Evolutionary conservation across 106 monocot species (phyloP).

Genomic region (Hemerocallis citrina): DNA sequence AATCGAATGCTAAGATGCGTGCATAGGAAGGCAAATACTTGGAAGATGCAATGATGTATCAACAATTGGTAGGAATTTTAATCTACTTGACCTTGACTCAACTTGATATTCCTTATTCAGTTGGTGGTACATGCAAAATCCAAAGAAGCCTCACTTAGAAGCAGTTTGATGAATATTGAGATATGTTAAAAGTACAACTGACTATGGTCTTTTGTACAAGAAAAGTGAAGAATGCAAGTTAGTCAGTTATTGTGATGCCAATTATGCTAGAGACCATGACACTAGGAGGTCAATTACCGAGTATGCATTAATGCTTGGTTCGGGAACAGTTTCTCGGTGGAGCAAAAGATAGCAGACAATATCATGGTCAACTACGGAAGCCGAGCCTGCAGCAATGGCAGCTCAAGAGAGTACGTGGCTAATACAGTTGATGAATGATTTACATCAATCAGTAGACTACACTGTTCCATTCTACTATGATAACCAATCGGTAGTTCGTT

Average conservation of each 20-base stretch:
- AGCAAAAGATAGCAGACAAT: not conserved
- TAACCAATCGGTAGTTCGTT: too few species aligned
- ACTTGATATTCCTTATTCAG: not conserved
- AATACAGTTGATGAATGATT: not conserved
- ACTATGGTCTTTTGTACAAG: not conserved
- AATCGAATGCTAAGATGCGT: not conserved
- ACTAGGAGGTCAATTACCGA: not conserved
- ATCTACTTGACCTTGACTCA: constrained; percentile 6
- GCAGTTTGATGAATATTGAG: not conserved
- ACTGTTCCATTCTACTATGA: too few species aligned
- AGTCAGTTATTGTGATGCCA: constrained; percentile 8
- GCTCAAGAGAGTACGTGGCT: constrained; percentile 5
- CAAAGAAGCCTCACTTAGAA: not conserved
- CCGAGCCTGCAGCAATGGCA: not conserved
- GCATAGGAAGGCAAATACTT: not conserved
- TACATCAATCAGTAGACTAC: too few species aligned
- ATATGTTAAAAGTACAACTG: not conserved
- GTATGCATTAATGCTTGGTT: not conserved
- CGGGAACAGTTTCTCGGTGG: not conserved
- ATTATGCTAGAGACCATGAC: constrained; percentile 8
- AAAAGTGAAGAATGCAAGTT: not conserved
- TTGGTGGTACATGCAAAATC: not conserved
- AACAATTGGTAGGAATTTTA: constrained; percentile 8
- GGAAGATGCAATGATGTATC: not conserved
- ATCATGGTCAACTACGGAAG: not conserved